phyloP scores from a whole-genome alignment of 148 eudicot species.

The Rhododendron henanense region DNA sequence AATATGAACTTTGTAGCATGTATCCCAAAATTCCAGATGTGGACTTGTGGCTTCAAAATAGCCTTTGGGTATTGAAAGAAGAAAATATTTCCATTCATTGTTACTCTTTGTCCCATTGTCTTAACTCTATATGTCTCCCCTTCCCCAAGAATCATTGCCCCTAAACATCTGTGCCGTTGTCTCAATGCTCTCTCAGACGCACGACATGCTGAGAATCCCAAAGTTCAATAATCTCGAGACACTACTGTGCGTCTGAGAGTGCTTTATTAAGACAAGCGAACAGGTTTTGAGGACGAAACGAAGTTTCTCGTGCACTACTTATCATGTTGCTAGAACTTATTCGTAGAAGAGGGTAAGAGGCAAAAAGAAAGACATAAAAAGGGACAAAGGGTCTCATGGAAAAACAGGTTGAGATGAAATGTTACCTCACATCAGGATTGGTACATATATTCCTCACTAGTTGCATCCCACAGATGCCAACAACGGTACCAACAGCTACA shows the following conservation, averaged over 20 bases:
- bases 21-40: not conserved
- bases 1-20: not conserved
- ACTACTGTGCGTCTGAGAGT: too few species aligned
- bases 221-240: too few species aligned
- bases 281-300: too few species aligned
- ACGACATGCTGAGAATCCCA: too few species aligned
- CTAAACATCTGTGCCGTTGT: too few species aligned
- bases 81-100: not conserved
- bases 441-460: constrained; percentile 28
- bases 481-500: constrained; percentile 27
- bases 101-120: not conserved
- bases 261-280: too few species aligned
- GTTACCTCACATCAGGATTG: constrained; percentile 50
- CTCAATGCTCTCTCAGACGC: too few species aligned
- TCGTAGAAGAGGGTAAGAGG: too few species aligned
- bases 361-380: too few species aligned
- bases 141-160: not conserved
- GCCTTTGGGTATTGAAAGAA: not conserved
- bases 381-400: not conserved
- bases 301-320: too few species aligned
- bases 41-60: not conserved
- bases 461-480: constrained; percentile 34
- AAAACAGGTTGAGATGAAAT: not conserved
- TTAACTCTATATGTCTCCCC: not conserved
- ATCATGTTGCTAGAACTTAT: too few species aligned